Percentiles rank a stretch among this genome's conserved stretches.
Evolutionary conservation across 805 yeast genomes (phyloP).

Genomic region (Pichia heedii): DNA sequence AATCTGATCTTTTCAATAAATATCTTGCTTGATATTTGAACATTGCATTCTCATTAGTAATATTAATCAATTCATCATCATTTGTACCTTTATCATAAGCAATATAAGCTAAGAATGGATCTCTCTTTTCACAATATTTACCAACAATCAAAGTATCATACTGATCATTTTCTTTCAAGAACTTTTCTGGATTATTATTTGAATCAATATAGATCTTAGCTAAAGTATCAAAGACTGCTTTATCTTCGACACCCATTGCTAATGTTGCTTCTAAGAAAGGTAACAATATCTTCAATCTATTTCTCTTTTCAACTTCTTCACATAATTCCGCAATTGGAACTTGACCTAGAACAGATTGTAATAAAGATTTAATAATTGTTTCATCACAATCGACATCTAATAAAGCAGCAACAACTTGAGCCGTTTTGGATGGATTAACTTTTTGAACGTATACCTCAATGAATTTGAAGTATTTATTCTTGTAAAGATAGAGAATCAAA

Average conservation of each 20-base stretch:
- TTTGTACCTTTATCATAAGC: conserved; percentile 94
- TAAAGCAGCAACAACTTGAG: conserved; percentile 93
- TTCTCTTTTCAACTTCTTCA: conserved; percentile 92
- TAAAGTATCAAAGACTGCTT: conserved; percentile 86
- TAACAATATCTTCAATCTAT: conserved; percentile 79
- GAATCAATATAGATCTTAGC: conserved; percentile 98
- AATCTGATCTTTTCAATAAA: conserved; percentile 80
- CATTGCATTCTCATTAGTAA: conserved; percentile 96
- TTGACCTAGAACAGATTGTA: conserved; percentile 83
- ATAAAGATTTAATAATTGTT: conserved; percentile 65
- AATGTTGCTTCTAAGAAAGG: conserved; percentile 91
- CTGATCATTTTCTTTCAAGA: conserved; percentile 79
- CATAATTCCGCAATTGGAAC: conserved; percentile 88
- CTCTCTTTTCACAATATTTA: conserved; percentile 97
- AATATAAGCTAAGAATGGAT: conserved; percentile 95
- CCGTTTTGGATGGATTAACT: conserved; percentile 91
- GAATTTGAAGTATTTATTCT: conserved; percentile 90
- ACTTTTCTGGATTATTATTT: conserved; percentile 95
- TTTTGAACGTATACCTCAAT: conserved; percentile 97
- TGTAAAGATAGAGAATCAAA: conserved; percentile 84
- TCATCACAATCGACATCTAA: conserved; percentile 98
- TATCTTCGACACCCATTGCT: conserved; percentile 76
- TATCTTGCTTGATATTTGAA: conserved; percentile 99
- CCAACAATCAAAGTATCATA: conserved; percentile 96
- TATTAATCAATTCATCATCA: conserved; percentile 79